Base-by-base conservation (phyloP, 1,139 yeast species). In the Insectozyma bohioensis region DNA sequence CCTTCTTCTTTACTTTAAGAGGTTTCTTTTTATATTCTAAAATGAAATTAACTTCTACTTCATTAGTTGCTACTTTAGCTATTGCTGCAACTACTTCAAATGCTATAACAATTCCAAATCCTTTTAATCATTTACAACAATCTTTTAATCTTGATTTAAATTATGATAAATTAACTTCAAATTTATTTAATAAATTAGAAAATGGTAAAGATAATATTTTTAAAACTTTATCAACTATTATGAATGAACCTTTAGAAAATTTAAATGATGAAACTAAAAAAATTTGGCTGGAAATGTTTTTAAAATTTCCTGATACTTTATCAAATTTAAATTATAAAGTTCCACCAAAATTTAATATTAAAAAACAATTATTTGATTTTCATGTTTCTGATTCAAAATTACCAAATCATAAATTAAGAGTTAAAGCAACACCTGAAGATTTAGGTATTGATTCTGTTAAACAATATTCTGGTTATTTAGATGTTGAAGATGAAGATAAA, bases 401-500 rank as follows among this genome's bases (percentile, higher is more conserved):
- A 37, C 77, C 81, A 31, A 61, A 70, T 56, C 80, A 80, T 55
- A 60, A 70, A 42, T 70, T 82, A 61, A 72, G 88, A 58, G 77
- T 78, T 46, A 80, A 80, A 54, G 57, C 71, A 16, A 63, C 70
- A 26, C 85, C 86, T 10, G 69, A 68, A 40, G 63, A 63, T 24
- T 72, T 86, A 48, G 94, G 90, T 20, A 60, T 88, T 41, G 97
- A 88, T 61, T 65, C 68, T 26, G 88, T 82, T 33, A 80, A 82
- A 53, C 96, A 87, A 59, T 82, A 80, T 56, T 76, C 94, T 27
- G 97, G 97, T 36, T 88, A 88, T 59, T 72, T 88, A 53, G 96
- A 88, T 55, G 82, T 85, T 34, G 80, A 76, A 41, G 88, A 82
- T 36, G 85, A 81, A 47, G 94, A 84, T 52, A 87, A 86, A 63